Conservation (phyloP, 1,284 basidiomycete genomes). For the Ganoderma resinaceum region DNA sequence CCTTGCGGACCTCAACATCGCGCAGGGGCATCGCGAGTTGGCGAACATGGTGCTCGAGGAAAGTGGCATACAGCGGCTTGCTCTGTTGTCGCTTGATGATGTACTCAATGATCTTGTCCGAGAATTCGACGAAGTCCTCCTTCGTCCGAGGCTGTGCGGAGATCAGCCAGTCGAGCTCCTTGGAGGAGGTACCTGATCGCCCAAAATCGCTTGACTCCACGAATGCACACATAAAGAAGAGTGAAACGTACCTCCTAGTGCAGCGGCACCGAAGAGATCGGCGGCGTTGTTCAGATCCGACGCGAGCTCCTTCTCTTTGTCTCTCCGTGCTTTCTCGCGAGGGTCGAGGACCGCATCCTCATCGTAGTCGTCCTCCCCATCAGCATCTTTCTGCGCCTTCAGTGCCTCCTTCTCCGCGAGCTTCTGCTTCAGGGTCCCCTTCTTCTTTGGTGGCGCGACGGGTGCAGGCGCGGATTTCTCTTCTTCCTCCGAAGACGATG, state of each 20-base stretch:
- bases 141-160: conserved; percentile 84
- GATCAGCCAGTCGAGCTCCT: conserved; percentile 74
- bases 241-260: conserved; percentile 62
- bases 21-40: conserved; percentile 77
- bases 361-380: conserved; percentile 61
- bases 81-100: conserved; percentile 79
- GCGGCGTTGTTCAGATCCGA: conserved; percentile 87
- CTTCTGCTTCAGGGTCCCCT: conserved; percentile 89
- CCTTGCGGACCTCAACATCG: conserved; percentile 90
- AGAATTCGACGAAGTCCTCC: conserved; percentile 82
- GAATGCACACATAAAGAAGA: not conserved
- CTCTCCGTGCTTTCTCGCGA: conserved; percentile 74
- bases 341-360: conserved; percentile 86
- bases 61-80: conserved; percentile 83
- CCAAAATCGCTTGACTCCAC: not conserved
- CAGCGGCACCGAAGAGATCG: conserved; percentile 78
- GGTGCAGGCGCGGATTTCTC: conserved; percentile 54
- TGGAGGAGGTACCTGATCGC: conserved; percentile 63
- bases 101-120: conserved; percentile 73
- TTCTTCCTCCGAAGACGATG: conserved; percentile 73
- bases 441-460: conserved; percentile 82
- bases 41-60: conserved; percentile 84
- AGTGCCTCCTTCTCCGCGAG: conserved; percentile 88
- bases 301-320: conserved; percentile 82
- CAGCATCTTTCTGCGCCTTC: conserved; percentile 56